phyloP scores from a whole-genome alignment of 345 rosid genomes.

The Bruguiera gymnorhiza region DNA sequence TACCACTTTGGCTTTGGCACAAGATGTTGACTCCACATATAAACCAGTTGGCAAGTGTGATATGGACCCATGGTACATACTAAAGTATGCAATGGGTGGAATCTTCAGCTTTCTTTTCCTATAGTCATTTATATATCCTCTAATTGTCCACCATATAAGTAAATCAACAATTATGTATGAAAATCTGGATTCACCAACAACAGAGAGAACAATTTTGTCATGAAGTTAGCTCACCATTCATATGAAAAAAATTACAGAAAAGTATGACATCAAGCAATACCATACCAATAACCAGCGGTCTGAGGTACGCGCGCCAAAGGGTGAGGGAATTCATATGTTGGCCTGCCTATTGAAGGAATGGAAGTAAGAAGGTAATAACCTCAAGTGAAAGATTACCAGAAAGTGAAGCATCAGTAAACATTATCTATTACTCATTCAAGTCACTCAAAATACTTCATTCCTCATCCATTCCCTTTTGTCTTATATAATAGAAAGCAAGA shows the following conservation, averaged over 20 bases:
- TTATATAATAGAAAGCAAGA: too few species aligned
- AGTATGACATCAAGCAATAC: conserved; percentile 8
- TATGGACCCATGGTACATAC: conserved; percentile 90
- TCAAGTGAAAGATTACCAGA: conserved; percentile 5
- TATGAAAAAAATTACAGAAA: conserved; percentile 3
- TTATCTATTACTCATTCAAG: background rate
- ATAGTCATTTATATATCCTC: conserved; percentile 89
- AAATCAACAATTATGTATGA: conserved; percentile 92
- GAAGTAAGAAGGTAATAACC: conserved; percentile 49
- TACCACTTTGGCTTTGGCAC: conserved; percentile 98
- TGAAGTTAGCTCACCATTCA: background rate
- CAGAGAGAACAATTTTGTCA: conserved; percentile 9
- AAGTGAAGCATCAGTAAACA: background rate
- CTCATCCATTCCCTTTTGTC: background rate
- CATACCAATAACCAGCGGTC: conserved; percentile 94
- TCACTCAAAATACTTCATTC: background rate
- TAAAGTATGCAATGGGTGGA: conserved; percentile 88
- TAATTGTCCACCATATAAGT: conserved; percentile 96
- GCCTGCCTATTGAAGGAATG: conserved; percentile 83
- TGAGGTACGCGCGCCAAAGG: conserved; percentile 97
- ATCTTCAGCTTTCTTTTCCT: conserved; percentile 82
- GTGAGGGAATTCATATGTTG: conserved; percentile 93
- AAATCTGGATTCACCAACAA: conserved; percentile 49
- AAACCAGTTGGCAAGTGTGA: conserved; percentile 95
- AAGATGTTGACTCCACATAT: conserved; percentile 97